phyloP scores from a whole-genome alignment of 2,329 filamentous ascomycete genomes.

The Colletotrichum sidae region DNA sequence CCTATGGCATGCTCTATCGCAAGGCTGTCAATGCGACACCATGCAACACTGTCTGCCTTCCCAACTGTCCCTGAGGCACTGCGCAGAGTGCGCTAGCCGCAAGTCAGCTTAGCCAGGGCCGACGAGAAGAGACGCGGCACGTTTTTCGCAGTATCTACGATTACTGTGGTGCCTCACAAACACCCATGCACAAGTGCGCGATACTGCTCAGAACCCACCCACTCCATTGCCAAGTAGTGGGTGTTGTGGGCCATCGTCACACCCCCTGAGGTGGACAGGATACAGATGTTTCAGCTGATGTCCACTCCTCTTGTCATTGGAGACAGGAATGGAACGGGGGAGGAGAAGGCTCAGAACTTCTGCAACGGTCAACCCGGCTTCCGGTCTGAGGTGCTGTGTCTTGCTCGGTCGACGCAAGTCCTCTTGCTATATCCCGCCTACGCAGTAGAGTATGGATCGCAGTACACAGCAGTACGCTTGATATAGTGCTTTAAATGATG shows the following conservation, averaged over 20 bases:
- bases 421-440: too few relatives aligned
- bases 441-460: too few relatives aligned
- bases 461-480: background rate
- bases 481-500: background rate
- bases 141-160: background rate
- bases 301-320: constrained; percentile 37
- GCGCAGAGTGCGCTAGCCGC: constrained; percentile 2
- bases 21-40: too few relatives aligned
- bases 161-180: background rate
- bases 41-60: too few relatives aligned
- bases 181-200: too few relatives aligned
- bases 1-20: too few relatives aligned
- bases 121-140: background rate
- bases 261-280: constrained; percentile 13
- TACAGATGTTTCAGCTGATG: constrained; percentile 38
- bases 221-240: background rate
- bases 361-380: constrained; percentile 34
- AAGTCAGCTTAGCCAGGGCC: background rate
- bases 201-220: too few relatives aligned
- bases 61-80: background rate
- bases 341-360: constrained; percentile 32
- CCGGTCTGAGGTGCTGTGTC: background rate
- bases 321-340: constrained; percentile 36
- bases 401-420: too few relatives aligned
- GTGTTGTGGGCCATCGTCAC: constrained; percentile 5